These are phyloP conservation scores for Ceratocystis colombiana DNA, from an alignment of 2,329 filamentous ascomycete genomes.

Conservation along the genomic window DNA sequence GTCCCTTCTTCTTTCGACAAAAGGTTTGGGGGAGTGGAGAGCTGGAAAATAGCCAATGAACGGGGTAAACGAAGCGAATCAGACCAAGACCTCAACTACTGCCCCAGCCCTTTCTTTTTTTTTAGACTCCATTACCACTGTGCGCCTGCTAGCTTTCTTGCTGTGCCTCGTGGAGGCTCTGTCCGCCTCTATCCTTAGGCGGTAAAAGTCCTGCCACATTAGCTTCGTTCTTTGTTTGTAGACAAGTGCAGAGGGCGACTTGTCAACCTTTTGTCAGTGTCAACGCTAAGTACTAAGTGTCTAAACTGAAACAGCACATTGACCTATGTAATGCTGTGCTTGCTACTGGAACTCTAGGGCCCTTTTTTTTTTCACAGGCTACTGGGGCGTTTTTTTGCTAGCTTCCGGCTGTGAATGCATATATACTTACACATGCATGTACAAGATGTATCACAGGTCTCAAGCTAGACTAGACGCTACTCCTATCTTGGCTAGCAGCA, in stretches of 20 bases:
- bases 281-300: conserved; percentile 3
- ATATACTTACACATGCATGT: not conserved
- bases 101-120: conserved; percentile 7
- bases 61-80: not conserved
- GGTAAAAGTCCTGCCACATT: conserved; percentile 5
- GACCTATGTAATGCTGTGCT: not conserved
- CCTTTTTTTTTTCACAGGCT: too few relatives aligned
- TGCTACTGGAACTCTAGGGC: not conserved
- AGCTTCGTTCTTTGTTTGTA: conserved; percentile 6
- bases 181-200: not conserved
- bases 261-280: conserved; percentile 8
- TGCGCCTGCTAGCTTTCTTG: not conserved
- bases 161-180: conserved; percentile 6
- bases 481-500: not conserved
- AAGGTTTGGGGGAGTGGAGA: not conserved
- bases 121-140: not conserved
- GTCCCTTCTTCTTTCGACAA: not conserved
- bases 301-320: conserved; percentile 1
- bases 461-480: conserved; percentile 9
- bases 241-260: not conserved
- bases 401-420: not conserved
- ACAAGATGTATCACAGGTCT: not conserved
- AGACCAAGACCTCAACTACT: conserved; percentile 7
- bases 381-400: not conserved
- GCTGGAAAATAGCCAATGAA: not conserved